phyloP scores from a whole-genome alignment of 306 rosid species.

The Quercus bicolor region DNA sequence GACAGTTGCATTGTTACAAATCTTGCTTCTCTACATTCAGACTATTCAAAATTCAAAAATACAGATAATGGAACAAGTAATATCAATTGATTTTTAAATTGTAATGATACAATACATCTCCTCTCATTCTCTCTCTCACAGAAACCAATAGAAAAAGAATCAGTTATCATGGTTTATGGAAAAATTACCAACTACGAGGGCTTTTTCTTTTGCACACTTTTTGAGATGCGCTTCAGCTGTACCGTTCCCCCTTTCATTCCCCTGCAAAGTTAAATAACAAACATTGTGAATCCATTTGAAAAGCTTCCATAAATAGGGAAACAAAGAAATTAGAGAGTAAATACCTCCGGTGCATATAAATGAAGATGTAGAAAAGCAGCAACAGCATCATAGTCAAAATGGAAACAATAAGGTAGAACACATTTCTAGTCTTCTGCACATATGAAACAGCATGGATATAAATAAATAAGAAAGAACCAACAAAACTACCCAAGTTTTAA shows the following conservation, averaged over 20 bases:
- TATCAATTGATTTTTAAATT: not conserved
- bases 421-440: constrained; percentile 52
- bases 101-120: constrained; percentile 1
- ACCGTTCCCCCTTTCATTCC: constrained; percentile 54
- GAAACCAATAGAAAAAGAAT: not conserved
- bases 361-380: constrained; percentile 48
- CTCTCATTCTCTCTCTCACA: not conserved
- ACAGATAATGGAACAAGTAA: not conserved
- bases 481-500: not conserved
- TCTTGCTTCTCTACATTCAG: not conserved
- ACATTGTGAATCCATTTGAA: constrained; percentile 2
- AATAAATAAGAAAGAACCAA: not conserved
- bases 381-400: constrained; percentile 48
- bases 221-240: constrained; percentile 54
- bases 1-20: constrained; percentile 11
- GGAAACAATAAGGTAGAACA: constrained; percentile 47
- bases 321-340: constrained; percentile 1
- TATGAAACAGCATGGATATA: constrained; percentile 10
- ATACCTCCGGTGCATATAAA: constrained; percentile 69
- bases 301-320: constrained; percentile 14
- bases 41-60: not conserved
- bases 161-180: constrained; percentile 10
- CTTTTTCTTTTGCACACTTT: constrained; percentile 55
- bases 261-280: constrained; percentile 31
- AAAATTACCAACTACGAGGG: constrained; percentile 39